phyloP scores from a whole-genome alignment of 176 grass and related monocot genomes.

The Pontederia paniculata region DNA sequence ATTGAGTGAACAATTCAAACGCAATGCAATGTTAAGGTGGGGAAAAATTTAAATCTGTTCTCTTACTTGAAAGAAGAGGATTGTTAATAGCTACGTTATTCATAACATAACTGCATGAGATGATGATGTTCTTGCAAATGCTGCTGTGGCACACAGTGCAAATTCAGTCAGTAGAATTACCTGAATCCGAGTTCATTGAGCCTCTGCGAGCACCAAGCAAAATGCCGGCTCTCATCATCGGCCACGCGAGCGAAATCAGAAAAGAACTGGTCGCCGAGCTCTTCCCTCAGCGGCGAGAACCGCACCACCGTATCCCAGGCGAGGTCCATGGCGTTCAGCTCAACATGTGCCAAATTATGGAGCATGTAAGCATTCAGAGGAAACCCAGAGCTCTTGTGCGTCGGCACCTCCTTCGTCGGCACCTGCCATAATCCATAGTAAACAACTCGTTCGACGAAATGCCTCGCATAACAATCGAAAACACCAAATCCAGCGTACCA shows the following conservation, averaged over 20 bases:
- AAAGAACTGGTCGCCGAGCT: conserved; percentile 69
- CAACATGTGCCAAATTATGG: conserved; percentile 80
- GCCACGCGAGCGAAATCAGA: conserved; percentile 70
- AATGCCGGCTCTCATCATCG: conserved; percentile 87
- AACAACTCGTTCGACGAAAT: conserved; percentile 26
- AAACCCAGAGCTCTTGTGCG: conserved; percentile 69
- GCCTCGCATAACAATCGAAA: not conserved
- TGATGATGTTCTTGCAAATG: not conserved
- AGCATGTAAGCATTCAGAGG: conserved; percentile 91
- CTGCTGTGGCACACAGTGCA: not conserved
- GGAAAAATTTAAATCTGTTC: not conserved
- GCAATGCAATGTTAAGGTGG: too few relatives aligned
- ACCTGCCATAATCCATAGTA: conserved; percentile 28
- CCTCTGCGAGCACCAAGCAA: conserved; percentile 80
- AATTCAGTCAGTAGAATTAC: conserved; percentile 10
- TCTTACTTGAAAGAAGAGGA: not conserved
- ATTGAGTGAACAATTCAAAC: too few relatives aligned
- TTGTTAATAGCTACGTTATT: too few relatives aligned
- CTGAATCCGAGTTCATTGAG: conserved; percentile 78
- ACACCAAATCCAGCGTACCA: conserved; percentile 20
- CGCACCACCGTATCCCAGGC: conserved; percentile 92
- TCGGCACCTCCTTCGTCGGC: conserved; percentile 53
- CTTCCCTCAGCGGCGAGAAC: conserved; percentile 54
- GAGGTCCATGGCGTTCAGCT: conserved; percentile 90
- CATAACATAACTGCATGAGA: too few relatives aligned